phyloP scores from a whole-genome alignment of 202 grass and related monocot genomes.

The Panicum virgatum region DNA sequence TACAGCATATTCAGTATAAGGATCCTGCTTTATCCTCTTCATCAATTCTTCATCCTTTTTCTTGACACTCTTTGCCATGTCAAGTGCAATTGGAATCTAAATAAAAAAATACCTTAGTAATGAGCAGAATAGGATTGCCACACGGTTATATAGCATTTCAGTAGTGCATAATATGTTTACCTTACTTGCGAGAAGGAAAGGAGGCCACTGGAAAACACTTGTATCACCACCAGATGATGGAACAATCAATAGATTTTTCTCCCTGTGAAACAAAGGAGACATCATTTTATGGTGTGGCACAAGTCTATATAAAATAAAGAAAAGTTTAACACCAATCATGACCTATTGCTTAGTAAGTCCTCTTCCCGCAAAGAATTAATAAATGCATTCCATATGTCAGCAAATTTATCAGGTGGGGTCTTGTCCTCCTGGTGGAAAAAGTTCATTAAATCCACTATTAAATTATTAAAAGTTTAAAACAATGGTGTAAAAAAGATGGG shows the following conservation, averaged over 20 bases:
- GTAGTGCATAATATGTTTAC: constrained; percentile 39
- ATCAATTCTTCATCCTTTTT: constrained; percentile 70
- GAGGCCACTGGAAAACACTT: constrained; percentile 89
- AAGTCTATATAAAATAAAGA: constrained; percentile 26
- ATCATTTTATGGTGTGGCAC: not conserved
- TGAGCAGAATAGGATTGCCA: constrained; percentile 17
- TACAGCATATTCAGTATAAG: constrained; percentile 72
- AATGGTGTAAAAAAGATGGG: not conserved
- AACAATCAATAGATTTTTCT: constrained; percentile 83
- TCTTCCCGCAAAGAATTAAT: constrained; percentile 80
- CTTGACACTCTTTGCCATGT: constrained; percentile 89
- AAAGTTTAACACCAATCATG: constrained; percentile 29
- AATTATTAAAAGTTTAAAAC: not conserved
- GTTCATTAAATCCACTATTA: constrained; percentile 17
- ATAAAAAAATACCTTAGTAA: constrained; percentile 44
- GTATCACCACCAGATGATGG: constrained; percentile 62
- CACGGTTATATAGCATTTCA: constrained; percentile 7
- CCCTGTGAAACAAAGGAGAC: constrained; percentile 50
- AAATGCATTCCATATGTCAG: constrained; percentile 88
- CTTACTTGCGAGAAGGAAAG: constrained; percentile 98
- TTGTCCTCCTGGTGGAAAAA: constrained; percentile 61
- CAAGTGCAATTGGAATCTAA: constrained; percentile 96
- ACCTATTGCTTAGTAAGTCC: constrained; percentile 89
- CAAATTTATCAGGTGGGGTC: constrained; percentile 50
- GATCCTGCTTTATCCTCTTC: constrained; percentile 74